Evolutionary conservation across 2,329 filamentous ascomycete species (phyloP).

Genomic region (Helotiales sp.): DNA sequence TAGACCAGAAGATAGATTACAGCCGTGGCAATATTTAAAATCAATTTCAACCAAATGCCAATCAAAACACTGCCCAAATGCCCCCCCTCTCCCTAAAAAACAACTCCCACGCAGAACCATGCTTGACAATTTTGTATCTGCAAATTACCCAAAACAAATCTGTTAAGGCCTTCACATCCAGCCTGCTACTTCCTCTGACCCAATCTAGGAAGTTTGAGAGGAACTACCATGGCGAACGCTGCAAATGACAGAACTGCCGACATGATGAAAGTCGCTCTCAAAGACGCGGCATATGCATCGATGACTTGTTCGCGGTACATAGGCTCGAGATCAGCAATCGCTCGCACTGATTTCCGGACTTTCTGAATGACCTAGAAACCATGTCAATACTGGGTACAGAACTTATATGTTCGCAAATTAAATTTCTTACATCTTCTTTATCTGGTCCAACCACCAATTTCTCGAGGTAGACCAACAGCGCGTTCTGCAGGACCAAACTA

Average conservation of each 20-base stretch:
- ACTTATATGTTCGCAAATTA: not conserved
- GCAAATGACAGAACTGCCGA: constrained; percentile 54
- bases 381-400: constrained; percentile 10
- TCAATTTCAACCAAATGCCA: not conserved
- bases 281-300: constrained; percentile 56
- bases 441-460: constrained; percentile 61
- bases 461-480: constrained; percentile 64
- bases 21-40: not conserved
- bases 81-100: too few relatives aligned
- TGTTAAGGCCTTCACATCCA: too few relatives aligned
- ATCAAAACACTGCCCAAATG: not conserved
- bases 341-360: constrained; percentile 60
- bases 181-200: constrained; percentile 48
- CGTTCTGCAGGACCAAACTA: constrained; percentile 76
- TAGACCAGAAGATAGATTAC: not conserved
- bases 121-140: constrained; percentile 2
- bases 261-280: constrained; percentile 52
- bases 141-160: not conserved
- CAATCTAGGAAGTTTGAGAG: constrained; percentile 59
- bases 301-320: constrained; percentile 60
- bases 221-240: constrained; percentile 53
- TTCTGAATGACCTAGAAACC: constrained; percentile 50
- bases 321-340: constrained; percentile 51
- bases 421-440: constrained; percentile 53
- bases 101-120: not conserved